phyloP scores from a whole-genome alignment of 2,329 filamentous ascomycete species.

The Plenodomus lindquistii region DNA sequence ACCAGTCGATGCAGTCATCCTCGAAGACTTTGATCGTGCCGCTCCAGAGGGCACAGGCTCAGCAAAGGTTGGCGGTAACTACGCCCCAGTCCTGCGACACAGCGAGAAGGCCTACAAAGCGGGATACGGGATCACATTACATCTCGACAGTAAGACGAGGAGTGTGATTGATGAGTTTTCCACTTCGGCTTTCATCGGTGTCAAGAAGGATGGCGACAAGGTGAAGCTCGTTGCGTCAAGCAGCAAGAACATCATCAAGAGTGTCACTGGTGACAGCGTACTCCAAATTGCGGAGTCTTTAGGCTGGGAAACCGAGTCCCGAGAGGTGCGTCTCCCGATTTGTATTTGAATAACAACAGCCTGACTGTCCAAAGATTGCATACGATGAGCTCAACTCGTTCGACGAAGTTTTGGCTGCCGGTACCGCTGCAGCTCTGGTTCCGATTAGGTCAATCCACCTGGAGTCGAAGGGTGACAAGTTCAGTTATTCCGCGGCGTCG shows the following conservation, averaged over 20 bases:
- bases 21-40: slow-evolving; percentile 91
- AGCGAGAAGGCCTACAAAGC: slow-evolving; percentile 78
- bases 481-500: slow-evolving; percentile 58
- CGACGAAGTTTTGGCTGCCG: slow-evolving; percentile 84
- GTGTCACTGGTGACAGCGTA: slow-evolving; percentile 79
- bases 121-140: slow-evolving; percentile 92
- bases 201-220: slow-evolving; percentile 62
- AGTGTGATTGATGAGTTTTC: slow-evolving; percentile 94
- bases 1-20: slow-evolving; percentile 82
- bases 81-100: slow-evolving; percentile 86
- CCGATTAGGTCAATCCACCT: slow-evolving; percentile 90
- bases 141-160: slow-evolving; percentile 82
- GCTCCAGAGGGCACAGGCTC: slow-evolving; percentile 89
- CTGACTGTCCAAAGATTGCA: slow-evolving; percentile 56
- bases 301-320: slow-evolving; percentile 82
- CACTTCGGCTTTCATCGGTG: slow-evolving; percentile 90
- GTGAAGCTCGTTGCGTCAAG: slow-evolving; percentile 84
- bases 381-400: slow-evolving; percentile 67
- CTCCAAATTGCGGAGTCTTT: slow-evolving; percentile 75
- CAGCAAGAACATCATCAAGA: slow-evolving; percentile 84
- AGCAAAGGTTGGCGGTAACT: slow-evolving; percentile 96
- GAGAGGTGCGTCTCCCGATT: slow-evolving; percentile 57
- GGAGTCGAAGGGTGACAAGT: slow-evolving; percentile 59
- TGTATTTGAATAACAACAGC: background rate
- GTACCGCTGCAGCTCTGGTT: slow-evolving; percentile 87